Percentiles rank a stretch among this genome's conserved stretches.
phyloP scores from a whole-genome alignment of 768 basidiomycete genomes.

The Psilocybe cyanescens region DNA sequence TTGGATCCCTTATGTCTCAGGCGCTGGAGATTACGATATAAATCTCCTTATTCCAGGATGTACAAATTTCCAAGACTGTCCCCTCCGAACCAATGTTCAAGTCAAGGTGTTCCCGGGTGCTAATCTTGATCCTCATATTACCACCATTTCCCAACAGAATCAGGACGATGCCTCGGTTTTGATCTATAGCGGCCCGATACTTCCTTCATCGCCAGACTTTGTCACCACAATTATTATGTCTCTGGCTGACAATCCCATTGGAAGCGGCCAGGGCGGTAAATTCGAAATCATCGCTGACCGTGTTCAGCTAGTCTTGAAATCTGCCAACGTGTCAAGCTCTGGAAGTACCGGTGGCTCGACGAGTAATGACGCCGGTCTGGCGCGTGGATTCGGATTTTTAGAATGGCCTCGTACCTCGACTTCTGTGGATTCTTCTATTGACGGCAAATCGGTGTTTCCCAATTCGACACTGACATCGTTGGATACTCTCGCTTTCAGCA shows the following conservation, averaged over 20 bases:
- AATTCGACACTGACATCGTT: conserved; percentile 73
- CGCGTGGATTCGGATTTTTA: conserved; percentile 79
- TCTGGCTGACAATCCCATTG: conserved; percentile 66
- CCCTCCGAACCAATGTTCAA: conserved; percentile 76
- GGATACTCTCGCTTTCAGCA: conserved; percentile 62
- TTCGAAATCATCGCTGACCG: conserved; percentile 87
- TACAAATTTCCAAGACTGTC: conserved; percentile 77
- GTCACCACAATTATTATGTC: conserved; percentile 76
- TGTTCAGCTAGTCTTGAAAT: conserved; percentile 78
- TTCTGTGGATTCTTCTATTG: conserved; percentile 35
- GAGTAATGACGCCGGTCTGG: conserved; percentile 32
- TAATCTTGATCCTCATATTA: conserved; percentile 64
- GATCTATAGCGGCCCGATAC: conserved; percentile 84
- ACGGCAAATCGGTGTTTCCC: conserved; percentile 64
- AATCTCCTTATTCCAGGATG: conserved; percentile 91
- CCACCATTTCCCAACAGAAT: conserved; percentile 77
- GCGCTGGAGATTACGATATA: conserved; percentile 84
- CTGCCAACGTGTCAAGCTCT: conserved; percentile 50
- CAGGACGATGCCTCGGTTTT: conserved; percentile 57
- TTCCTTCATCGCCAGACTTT: conserved; percentile 75
- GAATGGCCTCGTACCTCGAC: conserved; percentile 75
- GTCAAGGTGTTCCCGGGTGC: conserved; percentile 83
- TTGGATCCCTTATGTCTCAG: conserved; percentile 92
- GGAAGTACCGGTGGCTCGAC: conserved; percentile 32
- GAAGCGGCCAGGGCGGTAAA: conserved; percentile 64